Conservation (phyloP, 2,329 filamentous ascomycete species). For the Apiospora koreana region DNA sequence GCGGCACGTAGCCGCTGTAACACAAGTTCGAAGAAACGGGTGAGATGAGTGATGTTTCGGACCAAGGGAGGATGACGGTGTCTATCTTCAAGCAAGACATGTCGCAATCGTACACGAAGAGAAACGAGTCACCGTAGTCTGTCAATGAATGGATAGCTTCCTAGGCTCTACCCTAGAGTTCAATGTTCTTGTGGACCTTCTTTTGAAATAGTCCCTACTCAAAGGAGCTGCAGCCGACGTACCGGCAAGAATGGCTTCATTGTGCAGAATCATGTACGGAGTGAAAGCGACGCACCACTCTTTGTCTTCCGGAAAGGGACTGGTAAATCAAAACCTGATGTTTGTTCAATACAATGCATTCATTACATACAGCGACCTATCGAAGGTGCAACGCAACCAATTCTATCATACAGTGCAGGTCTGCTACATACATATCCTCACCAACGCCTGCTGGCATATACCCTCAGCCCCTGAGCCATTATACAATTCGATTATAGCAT, state of each 20-base stretch:
- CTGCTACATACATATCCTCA: neutral
- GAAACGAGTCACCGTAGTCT: neutral
- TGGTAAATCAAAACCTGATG: neutral
- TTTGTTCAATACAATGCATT: neutral
- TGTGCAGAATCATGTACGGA: neutral
- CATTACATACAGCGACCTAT: neutral
- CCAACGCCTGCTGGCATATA: neutral
- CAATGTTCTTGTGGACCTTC: neutral
- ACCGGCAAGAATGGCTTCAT: neutral
- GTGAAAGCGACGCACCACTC: neutral
- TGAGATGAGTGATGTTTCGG: no score
- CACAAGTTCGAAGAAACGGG: no score
- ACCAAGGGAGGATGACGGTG: no score
- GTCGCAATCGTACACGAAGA: neutral
- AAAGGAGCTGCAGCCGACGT: neutral
- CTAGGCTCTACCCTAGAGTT: neutral
- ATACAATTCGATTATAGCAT: neutral
- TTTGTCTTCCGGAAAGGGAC: neutral
- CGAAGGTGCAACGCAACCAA: neutral
- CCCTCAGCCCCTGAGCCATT: neutral
- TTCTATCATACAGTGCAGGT: neutral
- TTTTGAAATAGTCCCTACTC: neutral
- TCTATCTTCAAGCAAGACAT: no score
- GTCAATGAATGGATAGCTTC: neutral
- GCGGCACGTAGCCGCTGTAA: neutral